phyloP scores from a whole-genome alignment of 2,329 filamentous ascomycete genomes.

The Penicillium hesseltinei region DNA sequence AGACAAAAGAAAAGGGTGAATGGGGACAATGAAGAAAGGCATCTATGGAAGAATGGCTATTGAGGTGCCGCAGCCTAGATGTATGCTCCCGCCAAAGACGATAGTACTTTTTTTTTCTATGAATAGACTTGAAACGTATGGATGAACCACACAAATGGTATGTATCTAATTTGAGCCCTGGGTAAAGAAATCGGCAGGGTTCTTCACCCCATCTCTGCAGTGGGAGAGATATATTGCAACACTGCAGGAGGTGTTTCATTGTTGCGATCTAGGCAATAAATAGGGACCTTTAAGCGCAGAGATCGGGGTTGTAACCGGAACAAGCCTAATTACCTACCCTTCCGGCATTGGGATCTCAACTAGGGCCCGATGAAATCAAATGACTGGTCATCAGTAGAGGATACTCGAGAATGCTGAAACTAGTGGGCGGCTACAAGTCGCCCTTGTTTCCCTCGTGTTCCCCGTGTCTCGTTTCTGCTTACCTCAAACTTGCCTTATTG shows the following conservation, averaged over 20 bases:
- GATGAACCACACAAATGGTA: not conserved
- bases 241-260: slow-evolving; percentile 16
- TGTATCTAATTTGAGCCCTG: not conserved
- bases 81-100: not conserved
- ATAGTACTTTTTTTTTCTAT: not conserved
- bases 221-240: not conserved
- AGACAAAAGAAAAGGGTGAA: slow-evolving; percentile 14
- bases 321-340: not conserved
- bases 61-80: not conserved
- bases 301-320: slow-evolving; percentile 6
- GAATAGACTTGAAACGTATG: slow-evolving; percentile 13
- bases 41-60: slow-evolving; percentile 8
- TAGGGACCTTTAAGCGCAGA: slow-evolving; percentile 13
- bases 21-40: not conserved
- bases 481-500: not conserved
- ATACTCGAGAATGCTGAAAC: slow-evolving; percentile 17
- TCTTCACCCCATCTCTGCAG: not conserved
- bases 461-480: not conserved
- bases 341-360: slow-evolving; percentile 7
- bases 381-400: slow-evolving; percentile 13
- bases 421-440: slow-evolving; percentile 1
- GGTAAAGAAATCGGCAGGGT: not conserved
- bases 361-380: not conserved
- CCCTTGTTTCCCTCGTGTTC: not conserved
- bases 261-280: not conserved